A percentile compares a stretch with the other conserved stretches of the same genome.
Conservation (phyloP, 1,284 basidiomycete genomes). For the Tilletia setariae region DNA sequence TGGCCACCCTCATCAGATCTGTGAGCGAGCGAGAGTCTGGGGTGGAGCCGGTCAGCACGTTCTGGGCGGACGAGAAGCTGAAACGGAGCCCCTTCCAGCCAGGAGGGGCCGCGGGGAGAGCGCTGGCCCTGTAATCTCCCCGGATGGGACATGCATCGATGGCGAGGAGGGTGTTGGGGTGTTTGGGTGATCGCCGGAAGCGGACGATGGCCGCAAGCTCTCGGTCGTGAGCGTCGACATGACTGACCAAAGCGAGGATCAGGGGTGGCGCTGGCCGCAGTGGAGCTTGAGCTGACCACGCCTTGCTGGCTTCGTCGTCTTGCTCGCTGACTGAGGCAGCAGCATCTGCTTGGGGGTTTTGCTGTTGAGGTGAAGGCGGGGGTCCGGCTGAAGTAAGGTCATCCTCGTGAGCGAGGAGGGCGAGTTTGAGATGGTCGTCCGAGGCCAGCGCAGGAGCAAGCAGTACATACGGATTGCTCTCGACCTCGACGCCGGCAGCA, state of each 20-base stretch:
- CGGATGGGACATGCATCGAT: slow-evolving; percentile 30
- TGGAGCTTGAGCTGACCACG: neutral
- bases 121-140: slow-evolving; percentile 21
- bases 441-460: slow-evolving; percentile 30
- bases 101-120: slow-evolving; percentile 11
- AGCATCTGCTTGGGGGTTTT: neutral
- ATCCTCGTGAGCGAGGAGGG: slow-evolving; percentile 26
- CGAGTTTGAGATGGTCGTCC: slow-evolving; percentile 34
- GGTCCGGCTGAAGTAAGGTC: neutral
- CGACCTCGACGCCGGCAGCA: neutral
- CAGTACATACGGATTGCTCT: slow-evolving; percentile 30
- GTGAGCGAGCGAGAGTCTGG: slow-evolving; percentile 27
- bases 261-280: slow-evolving; percentile 12
- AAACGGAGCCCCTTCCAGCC: slow-evolving; percentile 23
- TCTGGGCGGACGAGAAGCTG: slow-evolving; percentile 20
- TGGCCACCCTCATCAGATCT: slow-evolving; percentile 33
- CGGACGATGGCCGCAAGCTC: slow-evolving; percentile 32
- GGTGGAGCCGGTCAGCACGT: slow-evolving; percentile 23
- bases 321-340: neutral
- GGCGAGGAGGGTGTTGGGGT: slow-evolving; percentile 23
- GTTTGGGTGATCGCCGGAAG: slow-evolving; percentile 27
- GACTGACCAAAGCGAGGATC: slow-evolving; percentile 35
- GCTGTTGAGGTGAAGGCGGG: slow-evolving; percentile 4
- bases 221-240: slow-evolving; percentile 22
- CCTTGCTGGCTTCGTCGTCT: neutral